Evolutionary conservation across 176 grass and related monocot species (phyloP).

Genomic region (Aegilops sharonensis): DNA sequence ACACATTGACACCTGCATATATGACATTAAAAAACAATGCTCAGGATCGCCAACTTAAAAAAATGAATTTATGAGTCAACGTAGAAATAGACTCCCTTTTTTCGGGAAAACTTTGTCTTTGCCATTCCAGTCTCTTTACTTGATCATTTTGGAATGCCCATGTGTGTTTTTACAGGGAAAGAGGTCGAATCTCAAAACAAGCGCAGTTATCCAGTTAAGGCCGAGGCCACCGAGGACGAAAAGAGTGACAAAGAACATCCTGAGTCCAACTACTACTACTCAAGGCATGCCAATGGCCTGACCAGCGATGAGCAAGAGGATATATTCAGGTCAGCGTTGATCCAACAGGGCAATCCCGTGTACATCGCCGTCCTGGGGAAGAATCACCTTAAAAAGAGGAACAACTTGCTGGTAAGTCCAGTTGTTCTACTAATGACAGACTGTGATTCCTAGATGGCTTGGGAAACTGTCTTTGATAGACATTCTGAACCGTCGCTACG

Average conservation of each 20-base stretch:
- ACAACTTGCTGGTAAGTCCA: conserved; percentile 29
- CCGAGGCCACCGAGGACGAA: not conserved
- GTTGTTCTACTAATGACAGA: not conserved
- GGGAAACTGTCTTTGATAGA: not conserved
- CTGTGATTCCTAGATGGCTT: too few species aligned
- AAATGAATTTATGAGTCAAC: not conserved
- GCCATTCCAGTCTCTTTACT: not conserved
- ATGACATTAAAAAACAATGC: not conserved
- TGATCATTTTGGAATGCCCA: not conserved
- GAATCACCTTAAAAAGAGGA: not conserved
- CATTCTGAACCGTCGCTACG: not conserved
- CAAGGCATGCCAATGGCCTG: conserved; percentile 4
- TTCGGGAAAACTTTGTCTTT: too few species aligned
- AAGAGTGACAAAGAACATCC: not conserved
- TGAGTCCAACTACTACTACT: conserved; percentile 10
- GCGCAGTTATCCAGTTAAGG: not conserved
- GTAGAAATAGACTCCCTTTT: not conserved
- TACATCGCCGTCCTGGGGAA: conserved; percentile 23
- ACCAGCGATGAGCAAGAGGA: conserved; percentile 9
- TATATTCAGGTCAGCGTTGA: not conserved
- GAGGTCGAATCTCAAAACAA: not conserved
- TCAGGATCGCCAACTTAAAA: not conserved
- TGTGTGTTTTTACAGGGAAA: conserved; percentile 4
- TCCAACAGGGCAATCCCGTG: conserved; percentile 39
- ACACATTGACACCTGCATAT: not conserved